Evolutionary conservation across 495 filamentous ascomycete genomes (phyloP).

Genomic region (Hyphodiscus hymeniophilus): DNA sequence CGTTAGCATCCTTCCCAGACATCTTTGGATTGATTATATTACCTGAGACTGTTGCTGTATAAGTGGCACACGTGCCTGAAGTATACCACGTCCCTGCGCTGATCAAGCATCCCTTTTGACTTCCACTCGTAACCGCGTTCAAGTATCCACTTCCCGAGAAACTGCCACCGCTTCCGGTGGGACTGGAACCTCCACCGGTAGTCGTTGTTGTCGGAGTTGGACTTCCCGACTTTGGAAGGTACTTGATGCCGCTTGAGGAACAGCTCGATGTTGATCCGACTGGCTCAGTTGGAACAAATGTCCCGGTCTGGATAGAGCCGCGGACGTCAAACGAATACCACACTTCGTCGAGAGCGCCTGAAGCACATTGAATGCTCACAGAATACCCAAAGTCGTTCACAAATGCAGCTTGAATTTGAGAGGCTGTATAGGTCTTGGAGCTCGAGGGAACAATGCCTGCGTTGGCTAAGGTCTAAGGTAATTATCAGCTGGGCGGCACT

Average conservation of each 20-base stretch:
- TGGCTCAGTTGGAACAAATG: conserved; percentile 51
- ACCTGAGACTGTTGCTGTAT: conserved; percentile 45
- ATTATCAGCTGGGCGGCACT: too few species aligned
- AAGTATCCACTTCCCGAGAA: conserved; percentile 48
- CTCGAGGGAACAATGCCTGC: conserved; percentile 52
- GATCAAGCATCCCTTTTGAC: conserved; percentile 59
- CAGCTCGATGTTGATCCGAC: conserved; percentile 58
- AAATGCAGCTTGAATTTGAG: conserved; percentile 50
- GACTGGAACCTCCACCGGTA: not conserved
- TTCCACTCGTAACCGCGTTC: conserved; percentile 43
- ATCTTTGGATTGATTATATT: not conserved
- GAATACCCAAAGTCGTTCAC: conserved; percentile 41
- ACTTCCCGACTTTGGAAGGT: conserved; percentile 49
- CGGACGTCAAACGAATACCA: conserved; percentile 68
- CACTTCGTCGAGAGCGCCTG: conserved; percentile 50
- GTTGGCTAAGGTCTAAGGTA: conserved; percentile 38
- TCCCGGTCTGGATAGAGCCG: conserved; percentile 54
- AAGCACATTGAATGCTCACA: conserved; percentile 52
- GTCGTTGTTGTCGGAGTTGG: conserved; percentile 6
- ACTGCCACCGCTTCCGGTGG: conserved; percentile 18
- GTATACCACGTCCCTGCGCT: conserved; percentile 61
- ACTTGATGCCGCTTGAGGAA: conserved; percentile 45
- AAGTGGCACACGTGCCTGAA: conserved; percentile 62
- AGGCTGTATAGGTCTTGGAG: conserved; percentile 48
- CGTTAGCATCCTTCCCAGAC: conserved; percentile 4